Base-by-base conservation (phyloP, 2,329 filamentous ascomycete species). In the Aspergillus calidoustus region DNA sequence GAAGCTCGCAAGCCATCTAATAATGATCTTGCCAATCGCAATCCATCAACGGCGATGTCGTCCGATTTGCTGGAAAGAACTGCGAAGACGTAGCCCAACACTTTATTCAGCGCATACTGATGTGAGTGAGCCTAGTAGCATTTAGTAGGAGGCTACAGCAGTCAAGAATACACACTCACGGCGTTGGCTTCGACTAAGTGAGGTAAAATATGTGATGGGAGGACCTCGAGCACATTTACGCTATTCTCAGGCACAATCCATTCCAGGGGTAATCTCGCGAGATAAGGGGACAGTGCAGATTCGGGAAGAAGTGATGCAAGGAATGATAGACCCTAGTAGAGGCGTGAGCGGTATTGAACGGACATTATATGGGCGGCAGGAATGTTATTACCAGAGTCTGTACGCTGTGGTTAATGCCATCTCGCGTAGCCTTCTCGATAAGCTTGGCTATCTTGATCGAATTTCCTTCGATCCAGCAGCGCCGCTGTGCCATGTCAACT, bases 151-250 rank as follows among this genome's bases (percentile, higher is more conserved):
- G 17, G 34, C 55, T 13, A 60, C 46, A 54, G 6, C 57, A 9
- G 41, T 4, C 30, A 54, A 2, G 1, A 17, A 23, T 17, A 2
- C 30, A 13, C 17, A 59, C 79, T 75, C 25, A 81, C 82, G 44
- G 72, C 72, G 55, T 75, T 68, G 62, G 77, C 74, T 55, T 77
- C 72, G 28, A 81, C 65, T 17, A 80, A 60, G 0, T 69, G 70
- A 49, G 68, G 57, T 30, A 72, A 57, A 28, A 68, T 60, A 22
- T 68, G 59, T 17, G 58, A 47, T 15, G 75, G 66, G 25, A 78
- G 58, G 3, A 47, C 52, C 22, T 65, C 63, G 30, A 76, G 47
- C 1, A 67, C 59, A 46, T 48, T 59, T 19, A 59, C 59, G 30
- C 68, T 71, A 6, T 70, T 61, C 9, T 71, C 66, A 11, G 70